phyloP scores from a whole-genome alignment of 331 rosid genomes.

The Arachis monticola region DNA sequence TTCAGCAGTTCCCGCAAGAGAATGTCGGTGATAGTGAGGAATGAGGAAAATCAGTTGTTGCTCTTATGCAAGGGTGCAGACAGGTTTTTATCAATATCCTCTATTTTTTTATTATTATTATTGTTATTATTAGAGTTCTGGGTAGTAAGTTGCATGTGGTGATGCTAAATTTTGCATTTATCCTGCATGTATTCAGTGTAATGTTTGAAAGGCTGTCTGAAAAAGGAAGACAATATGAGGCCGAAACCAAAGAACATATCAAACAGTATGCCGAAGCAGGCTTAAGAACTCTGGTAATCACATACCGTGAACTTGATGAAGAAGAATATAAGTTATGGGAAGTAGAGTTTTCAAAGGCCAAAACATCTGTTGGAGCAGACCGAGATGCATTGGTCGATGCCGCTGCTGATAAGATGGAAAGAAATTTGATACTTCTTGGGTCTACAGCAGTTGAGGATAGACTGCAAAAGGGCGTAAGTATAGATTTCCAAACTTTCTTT shows the following conservation, averaged over 20 bases:
- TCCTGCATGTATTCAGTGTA: constrained; percentile 53
- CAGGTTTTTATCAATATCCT: constrained; percentile 60
- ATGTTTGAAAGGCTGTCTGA: constrained; percentile 76
- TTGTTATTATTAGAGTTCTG: constrained; percentile 26
- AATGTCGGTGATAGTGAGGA: constrained; percentile 87
- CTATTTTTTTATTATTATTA: neutral
- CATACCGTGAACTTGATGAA: constrained; percentile 67
- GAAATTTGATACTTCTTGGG: constrained; percentile 74
- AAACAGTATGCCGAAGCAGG: constrained; percentile 86
- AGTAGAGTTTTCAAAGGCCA: constrained; percentile 59
- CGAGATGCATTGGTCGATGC: constrained; percentile 60
- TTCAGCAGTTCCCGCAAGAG: constrained; percentile 89
- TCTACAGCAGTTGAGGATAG: constrained; percentile 93
- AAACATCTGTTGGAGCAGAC: constrained; percentile 60
- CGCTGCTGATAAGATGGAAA: constrained; percentile 74
- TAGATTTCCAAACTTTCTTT: constrained; percentile 19
- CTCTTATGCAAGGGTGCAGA: constrained; percentile 92
- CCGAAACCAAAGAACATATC: constrained; percentile 68
- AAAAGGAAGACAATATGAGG: constrained; percentile 69
- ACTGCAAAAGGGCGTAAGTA: constrained; percentile 80
- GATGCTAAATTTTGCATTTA: constrained; percentile 39
- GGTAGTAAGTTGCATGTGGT: constrained; percentile 40
- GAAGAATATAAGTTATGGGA: constrained; percentile 72
- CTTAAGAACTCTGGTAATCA: constrained; percentile 72
- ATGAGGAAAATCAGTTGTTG: constrained; percentile 57